Evolutionary conservation across 129 eudicot species (phyloP).

Genomic region (Oenanthe sinensis): DNA sequence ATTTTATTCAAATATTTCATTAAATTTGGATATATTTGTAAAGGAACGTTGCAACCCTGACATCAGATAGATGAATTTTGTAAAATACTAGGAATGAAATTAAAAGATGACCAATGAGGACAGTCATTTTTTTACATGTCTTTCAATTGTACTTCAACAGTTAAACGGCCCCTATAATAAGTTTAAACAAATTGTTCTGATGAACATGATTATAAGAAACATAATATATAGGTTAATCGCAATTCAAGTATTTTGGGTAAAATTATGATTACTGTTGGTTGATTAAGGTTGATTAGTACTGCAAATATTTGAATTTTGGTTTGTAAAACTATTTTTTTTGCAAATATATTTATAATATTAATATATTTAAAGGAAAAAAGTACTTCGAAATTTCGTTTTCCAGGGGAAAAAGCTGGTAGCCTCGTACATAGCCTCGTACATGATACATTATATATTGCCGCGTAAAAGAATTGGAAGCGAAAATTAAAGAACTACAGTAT

Average conservation of each 20-base stretch:
- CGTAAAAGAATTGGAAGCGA: background rate
- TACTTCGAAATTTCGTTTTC: no score
- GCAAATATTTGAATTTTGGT: background rate
- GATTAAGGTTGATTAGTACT: no score
- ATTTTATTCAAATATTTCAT: constrained; percentile 15
- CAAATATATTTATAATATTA: no score
- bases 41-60: constrained; percentile 19
- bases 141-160: no score
- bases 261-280: background rate
- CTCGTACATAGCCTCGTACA: no score
- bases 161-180: no score
- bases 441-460: background rate
- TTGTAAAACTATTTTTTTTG: background rate
- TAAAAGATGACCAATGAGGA: background rate
- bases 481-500: background rate
- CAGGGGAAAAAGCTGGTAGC: no score
- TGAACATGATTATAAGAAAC: background rate
- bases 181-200: no score
- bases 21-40: constrained; percentile 16
- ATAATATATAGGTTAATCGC: no score
- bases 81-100: constrained; percentile 1
- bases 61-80: constrained; percentile 20
- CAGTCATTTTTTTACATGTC: background rate
- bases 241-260: no score
- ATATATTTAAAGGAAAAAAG: background rate